Base-by-base conservation (phyloP, 495 filamentous ascomycete genomes). In the Clohesyomyces aquaticus region DNA sequence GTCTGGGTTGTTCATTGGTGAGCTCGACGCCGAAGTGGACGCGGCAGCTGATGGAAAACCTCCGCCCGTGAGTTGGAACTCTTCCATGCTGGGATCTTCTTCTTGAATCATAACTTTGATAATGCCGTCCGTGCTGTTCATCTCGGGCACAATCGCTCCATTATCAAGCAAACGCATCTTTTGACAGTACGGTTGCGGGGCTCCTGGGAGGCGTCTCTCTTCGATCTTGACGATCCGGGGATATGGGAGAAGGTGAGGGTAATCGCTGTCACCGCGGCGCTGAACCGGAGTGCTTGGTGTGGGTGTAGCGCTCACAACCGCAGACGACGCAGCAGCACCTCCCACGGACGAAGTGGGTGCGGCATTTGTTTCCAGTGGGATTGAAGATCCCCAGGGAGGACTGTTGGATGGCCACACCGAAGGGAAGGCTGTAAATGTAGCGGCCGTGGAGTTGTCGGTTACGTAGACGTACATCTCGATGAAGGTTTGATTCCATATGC, bases 381-480 rank as follows among this genome's bases (percentile, higher is more conserved):
- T 57, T 29, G 47, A 38, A 56, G 47, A 18, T 29, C 18, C 46
- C 19, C 35, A 45, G 14, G 28, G 21, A 14, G 32, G 32, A 14
- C 14, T 38, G 4, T 26, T 4, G 47, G 60, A 48, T 9, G 50
- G 47, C 26, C 49, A 57, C 48, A 59, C 22, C 2, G 62, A 48
- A 1, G 63, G 53, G 27, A 59, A 65, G 9, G 12, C 25, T 26
- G 66, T 65, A 2, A 59, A 27, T 21, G 57, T 55, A 19, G 61
- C 61, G 22, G 55, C 66, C 25, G 47, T 68, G 19, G 50, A 56
- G 70, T 76, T 71, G 48, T 75, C 55, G 46, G 68, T 52, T 41
- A 87, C 78, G 72, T 93, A 97, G 59, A 97, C 85, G 72, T 92
- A 94, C 18, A 87, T 79, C 65, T 96, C 91, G 48, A 97, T 77